phyloP scores from a whole-genome alignment of 2,329 filamentous ascomycete genomes.

The Colletotrichum endophyticum region DNA sequence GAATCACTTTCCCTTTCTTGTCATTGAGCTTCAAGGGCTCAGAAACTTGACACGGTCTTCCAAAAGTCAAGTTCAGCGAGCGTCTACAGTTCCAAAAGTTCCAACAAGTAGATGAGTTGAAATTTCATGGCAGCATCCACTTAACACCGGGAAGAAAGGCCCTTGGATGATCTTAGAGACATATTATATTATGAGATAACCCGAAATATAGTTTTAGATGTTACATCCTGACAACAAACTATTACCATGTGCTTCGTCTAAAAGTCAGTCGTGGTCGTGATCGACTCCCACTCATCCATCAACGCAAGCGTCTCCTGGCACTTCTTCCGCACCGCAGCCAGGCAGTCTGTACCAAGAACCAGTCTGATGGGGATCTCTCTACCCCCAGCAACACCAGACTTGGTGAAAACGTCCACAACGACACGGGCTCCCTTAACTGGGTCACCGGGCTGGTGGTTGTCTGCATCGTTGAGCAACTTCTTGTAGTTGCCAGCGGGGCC shows the following conservation, averaged over 20 bases:
- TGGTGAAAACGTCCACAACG: slow-evolving; percentile 60
- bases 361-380: slow-evolving; percentile 57
- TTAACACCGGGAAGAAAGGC: too few species aligned
- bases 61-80: too few species aligned
- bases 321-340: slow-evolving; percentile 46
- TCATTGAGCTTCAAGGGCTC: too few species aligned
- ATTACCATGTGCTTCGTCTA: neutral
- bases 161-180: too few species aligned
- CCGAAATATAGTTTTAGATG: too few species aligned
- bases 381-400: slow-evolving; percentile 49
- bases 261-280: slow-evolving; percentile 41
- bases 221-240: too few species aligned
- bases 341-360: slow-evolving; percentile 57
- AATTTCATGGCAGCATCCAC: too few species aligned
- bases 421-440: slow-evolving; percentile 56
- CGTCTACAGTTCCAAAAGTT: too few species aligned
- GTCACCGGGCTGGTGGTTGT: slow-evolving; percentile 61
- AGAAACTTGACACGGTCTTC: too few species aligned
- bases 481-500: slow-evolving; percentile 32
- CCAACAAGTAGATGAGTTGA: too few species aligned
- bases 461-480: slow-evolving; percentile 32
- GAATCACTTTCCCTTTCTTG: too few species aligned
- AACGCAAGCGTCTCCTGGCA: slow-evolving; percentile 44
- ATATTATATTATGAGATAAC: too few species aligned
- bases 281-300: slow-evolving; percentile 54